Base-by-base conservation (phyloP, 1,139 yeast species). In the Geotrichum macrosporum region DNA sequence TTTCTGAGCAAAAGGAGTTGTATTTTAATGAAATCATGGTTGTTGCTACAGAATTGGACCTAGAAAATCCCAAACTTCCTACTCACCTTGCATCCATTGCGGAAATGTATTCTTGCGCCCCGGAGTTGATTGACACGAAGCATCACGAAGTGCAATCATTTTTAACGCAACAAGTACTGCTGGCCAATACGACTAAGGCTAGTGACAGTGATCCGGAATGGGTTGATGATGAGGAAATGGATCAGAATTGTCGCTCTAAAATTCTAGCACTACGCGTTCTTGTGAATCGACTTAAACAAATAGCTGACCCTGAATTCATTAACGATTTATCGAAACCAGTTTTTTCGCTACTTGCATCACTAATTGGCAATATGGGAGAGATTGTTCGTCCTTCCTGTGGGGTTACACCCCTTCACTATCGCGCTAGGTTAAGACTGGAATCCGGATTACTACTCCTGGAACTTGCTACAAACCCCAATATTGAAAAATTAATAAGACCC, bases 301-400 rank as follows among this genome's bases (percentile, higher is more conserved):
- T 52, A 0, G 63, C 74, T 12, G 70, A 64, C 2, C 64, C 65
- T 4, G 64, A 58, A 44, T 59, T 61, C 47, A 68, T 65, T 26
- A 52, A 68, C 55, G 53, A 63, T 15, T 70, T 67, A 51, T 78
- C 84, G 0, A 77, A 73, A 47, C 87, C 89, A 6, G 79, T 84
- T 0, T 65, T 86, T 51, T 84, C 83, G 55, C 66, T 86, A 34
- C 70, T 87, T 36, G 70, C 77, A 35, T 78, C 89, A 1, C 68
- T 84, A 29, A 77, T 88, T 41, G 78, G 81, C 2, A 83, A 83
- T 61, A 84, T 84, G 41, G 96, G 96, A n/a, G 96, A 88, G 59
- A 74, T 88, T 22, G 77, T 81, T 2, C 71, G 75, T 22, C 72
- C 72, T 21, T 70, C 70, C 38, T 64, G 69, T 12, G 71, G 67